phyloP scores from a whole-genome alignment of 352 stramenopile species.

The Phytophthora aleatoria region DNA sequence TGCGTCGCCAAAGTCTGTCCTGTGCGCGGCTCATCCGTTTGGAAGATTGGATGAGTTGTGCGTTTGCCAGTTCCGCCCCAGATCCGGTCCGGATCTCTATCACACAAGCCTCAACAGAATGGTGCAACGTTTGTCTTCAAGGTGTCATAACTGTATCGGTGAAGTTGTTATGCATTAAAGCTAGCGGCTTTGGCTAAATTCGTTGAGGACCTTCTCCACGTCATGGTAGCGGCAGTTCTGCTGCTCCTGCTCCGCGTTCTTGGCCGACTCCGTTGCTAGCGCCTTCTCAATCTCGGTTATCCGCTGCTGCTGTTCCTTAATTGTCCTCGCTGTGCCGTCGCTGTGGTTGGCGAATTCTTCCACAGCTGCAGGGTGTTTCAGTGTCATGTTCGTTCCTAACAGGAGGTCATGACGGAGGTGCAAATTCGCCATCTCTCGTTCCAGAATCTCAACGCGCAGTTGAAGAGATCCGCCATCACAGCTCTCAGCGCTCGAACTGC shows the following conservation, averaged over 20 bases:
- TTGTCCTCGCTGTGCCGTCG: neutral
- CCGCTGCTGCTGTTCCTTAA: constrained; percentile 14
- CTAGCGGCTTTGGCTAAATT: constrained; percentile 8
- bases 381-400: constrained; percentile 4
- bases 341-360: neutral
- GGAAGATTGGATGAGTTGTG: constrained; percentile 29
- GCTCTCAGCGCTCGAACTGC: neutral
- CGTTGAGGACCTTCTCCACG: constrained; percentile 10
- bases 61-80: constrained; percentile 17
- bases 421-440: constrained; percentile 27
- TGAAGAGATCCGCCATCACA: constrained; percentile 11
- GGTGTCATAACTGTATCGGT: neutral
- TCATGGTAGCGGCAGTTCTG: constrained; percentile 11
- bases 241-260: constrained; percentile 15
- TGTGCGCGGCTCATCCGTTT: constrained; percentile 29
- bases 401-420: constrained; percentile 14
- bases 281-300: constrained; percentile 20
- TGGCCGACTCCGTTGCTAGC: constrained; percentile 7
- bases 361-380: constrained; percentile 2
- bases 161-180: neutral
- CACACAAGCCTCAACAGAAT: neutral
- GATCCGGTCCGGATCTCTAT: constrained; percentile 17
- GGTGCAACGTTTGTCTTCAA: constrained; percentile 1
- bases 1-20: neutral
- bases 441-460: constrained; percentile 29